These are phyloP conservation scores for Ceratobasidium sp. DNA, from an alignment of 1,284 basidiomycete genomes.

Conservation along the genomic window DNA sequence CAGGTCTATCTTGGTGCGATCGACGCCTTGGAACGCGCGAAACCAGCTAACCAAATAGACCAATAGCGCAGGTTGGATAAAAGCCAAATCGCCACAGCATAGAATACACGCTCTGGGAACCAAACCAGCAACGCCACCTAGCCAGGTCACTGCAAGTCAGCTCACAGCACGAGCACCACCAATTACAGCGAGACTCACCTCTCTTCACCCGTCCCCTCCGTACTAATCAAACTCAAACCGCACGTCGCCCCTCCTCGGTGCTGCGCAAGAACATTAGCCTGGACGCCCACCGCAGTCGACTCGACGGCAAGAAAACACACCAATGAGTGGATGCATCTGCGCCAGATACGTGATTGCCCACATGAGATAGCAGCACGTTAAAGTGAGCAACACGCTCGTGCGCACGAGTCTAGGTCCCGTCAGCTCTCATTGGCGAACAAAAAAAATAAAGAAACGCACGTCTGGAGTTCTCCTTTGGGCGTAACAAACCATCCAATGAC, in stretches of 20 bases:
- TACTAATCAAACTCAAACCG: slow-evolving; percentile 47
- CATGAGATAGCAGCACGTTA: slow-evolving; percentile 87
- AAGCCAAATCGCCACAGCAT: not conserved
- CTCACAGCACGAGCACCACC: not conserved
- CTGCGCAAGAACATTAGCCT: slow-evolving; percentile 44
- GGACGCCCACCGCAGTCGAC: slow-evolving; percentile 18
- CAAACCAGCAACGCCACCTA: not conserved
- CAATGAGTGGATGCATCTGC: slow-evolving; percentile 85
- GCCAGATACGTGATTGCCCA: slow-evolving; percentile 94
- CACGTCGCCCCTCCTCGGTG: slow-evolving; percentile 51
- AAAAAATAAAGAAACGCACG: slow-evolving; percentile 64
- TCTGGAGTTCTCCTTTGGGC: slow-evolving; percentile 86
- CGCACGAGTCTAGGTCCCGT: slow-evolving; percentile 70
- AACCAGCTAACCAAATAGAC: too few relatives aligned
- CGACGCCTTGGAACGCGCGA: not conserved
- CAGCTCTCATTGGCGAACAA: not conserved
- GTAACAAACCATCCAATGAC: slow-evolving; percentile 69
- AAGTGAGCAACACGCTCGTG: slow-evolving; percentile 74
- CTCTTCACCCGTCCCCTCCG: not conserved
- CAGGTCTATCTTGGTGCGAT: not conserved
- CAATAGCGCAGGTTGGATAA: not conserved
- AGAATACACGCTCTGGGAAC: not conserved
- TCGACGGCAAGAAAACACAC: slow-evolving; percentile 57
- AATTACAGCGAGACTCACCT: not conserved
- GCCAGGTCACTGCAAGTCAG: not conserved